Percentiles rank a stretch among this genome's conserved stretches.
Conservation (phyloP, 2,329 filamentous ascomycete species). For the Neospermospora avenae region DNA sequence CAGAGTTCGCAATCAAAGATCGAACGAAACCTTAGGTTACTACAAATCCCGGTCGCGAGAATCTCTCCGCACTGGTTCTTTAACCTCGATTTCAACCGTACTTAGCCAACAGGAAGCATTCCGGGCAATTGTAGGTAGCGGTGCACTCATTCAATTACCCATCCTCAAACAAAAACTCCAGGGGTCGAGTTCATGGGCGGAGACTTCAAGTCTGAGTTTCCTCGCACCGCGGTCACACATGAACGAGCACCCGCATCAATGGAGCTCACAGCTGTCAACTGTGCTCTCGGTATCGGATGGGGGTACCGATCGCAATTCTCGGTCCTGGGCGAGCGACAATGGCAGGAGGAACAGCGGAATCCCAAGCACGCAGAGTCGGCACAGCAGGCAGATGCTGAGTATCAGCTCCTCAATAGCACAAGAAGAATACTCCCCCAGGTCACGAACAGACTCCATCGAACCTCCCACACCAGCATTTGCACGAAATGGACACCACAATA, state of each 20-base stretch:
- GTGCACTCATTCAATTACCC: slow-evolving; percentile 29
- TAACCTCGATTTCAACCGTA: slow-evolving; percentile 54
- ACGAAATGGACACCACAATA: slow-evolving; percentile 33
- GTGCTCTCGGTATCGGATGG: slow-evolving; percentile 60
- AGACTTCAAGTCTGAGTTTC: slow-evolving; percentile 28
- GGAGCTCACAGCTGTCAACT: slow-evolving; percentile 62
- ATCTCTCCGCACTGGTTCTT: slow-evolving; percentile 50
- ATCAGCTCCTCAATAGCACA: slow-evolving; percentile 47
- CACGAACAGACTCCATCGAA: slow-evolving; percentile 42
- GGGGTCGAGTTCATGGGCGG: slow-evolving; percentile 36
- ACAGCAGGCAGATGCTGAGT: slow-evolving; percentile 54
- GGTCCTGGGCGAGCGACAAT: slow-evolving; percentile 40
- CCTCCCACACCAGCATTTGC: slow-evolving; percentile 45
- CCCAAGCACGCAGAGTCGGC: slow-evolving; percentile 45
- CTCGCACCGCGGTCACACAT: slow-evolving; percentile 40
- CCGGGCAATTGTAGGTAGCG: slow-evolving; percentile 29
- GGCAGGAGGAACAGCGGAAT: slow-evolving; percentile 50
- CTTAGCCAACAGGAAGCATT: slow-evolving; percentile 38
- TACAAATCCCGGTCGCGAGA: slow-evolving; percentile 51
- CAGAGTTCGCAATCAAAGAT: slow-evolving; percentile 45
- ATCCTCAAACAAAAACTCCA: slow-evolving; percentile 19
- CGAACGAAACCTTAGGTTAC: slow-evolving; percentile 48
- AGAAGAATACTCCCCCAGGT: slow-evolving; percentile 22
- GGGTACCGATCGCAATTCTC: slow-evolving; percentile 45
- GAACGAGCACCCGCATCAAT: slow-evolving; percentile 52